These are phyloP conservation scores for Amborella trichopoda DNA, from an alignment of 164 flowering plant species.

Conservation along the genomic window DNA sequence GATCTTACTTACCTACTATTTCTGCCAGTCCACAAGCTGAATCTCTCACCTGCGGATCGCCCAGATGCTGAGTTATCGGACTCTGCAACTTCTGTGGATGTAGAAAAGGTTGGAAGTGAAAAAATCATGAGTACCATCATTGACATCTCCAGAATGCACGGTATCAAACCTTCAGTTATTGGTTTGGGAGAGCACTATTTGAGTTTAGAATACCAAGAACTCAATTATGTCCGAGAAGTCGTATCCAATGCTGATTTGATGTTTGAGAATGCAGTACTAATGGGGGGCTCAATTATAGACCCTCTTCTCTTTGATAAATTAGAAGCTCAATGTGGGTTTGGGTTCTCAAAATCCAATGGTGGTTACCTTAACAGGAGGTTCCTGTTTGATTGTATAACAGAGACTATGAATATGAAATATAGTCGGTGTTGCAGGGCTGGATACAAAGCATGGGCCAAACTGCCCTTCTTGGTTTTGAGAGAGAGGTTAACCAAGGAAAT, in stretches of 20 bases:
- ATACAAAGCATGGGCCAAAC: slow-evolving; percentile 24
- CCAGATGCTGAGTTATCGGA: slow-evolving; percentile 36
- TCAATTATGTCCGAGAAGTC: slow-evolving; percentile 30
- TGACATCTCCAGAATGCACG: slow-evolving; percentile 17
- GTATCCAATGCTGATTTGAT: slow-evolving; percentile 42
- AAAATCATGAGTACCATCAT: slow-evolving; percentile 13
- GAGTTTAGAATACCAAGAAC: slow-evolving; percentile 8
- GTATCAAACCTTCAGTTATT: slow-evolving; percentile 13
- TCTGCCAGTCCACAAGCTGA: slow-evolving; percentile 33
- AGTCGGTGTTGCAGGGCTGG: slow-evolving; percentile 19
- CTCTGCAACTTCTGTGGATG: slow-evolving; percentile 30
- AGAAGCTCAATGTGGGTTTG: slow-evolving; percentile 17
- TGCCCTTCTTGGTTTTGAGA: slow-evolving; percentile 18
- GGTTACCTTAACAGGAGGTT: slow-evolving; percentile 29
- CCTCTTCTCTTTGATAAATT: slow-evolving; percentile 36
- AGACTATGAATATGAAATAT: slow-evolving; percentile 41
- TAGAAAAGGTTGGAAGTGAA: slow-evolving; percentile 7
- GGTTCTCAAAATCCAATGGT: slow-evolving; percentile 1
- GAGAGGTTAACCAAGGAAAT: slow-evolving; percentile 27
- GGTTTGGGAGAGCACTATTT: slow-evolving; percentile 19
- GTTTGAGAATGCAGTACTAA: slow-evolving; percentile 19
- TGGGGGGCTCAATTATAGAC: slow-evolving; percentile 10
- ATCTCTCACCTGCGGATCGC: slow-evolving; percentile 19
- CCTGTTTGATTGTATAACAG: slow-evolving; percentile 51
- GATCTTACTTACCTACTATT: background rate